phyloP scores from a whole-genome alignment of 805 yeast genomes.

The Dipodascus geniculatus region DNA sequence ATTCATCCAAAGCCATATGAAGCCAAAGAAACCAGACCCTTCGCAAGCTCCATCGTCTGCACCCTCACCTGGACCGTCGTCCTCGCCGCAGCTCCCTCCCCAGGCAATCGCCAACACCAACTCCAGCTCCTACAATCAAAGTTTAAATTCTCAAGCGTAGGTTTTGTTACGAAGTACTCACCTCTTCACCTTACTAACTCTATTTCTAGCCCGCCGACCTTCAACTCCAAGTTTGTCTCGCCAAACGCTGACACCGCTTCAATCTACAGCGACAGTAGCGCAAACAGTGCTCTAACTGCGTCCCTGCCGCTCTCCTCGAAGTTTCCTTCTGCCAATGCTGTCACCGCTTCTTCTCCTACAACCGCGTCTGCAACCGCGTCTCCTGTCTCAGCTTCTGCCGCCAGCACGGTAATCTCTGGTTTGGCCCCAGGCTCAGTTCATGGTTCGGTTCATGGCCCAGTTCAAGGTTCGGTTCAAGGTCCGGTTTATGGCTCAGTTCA shows the following conservation, averaged over 20 bases:
- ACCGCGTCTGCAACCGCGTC: too few relatives aligned
- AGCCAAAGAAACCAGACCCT: background rate
- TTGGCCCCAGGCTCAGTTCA: too few relatives aligned
- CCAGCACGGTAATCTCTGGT: too few relatives aligned
- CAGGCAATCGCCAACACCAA: too few relatives aligned
- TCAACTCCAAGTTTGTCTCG: slow-evolving; percentile 1
- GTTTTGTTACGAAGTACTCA: background rate
- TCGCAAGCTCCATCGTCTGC: background rate
- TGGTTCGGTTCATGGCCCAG: too few relatives aligned
- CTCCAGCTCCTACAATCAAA: too few relatives aligned
- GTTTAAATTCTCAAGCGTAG: background rate
- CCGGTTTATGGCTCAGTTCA: too few relatives aligned
- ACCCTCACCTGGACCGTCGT: too few relatives aligned
- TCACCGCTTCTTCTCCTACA: too few relatives aligned
- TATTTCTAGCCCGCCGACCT: background rate
- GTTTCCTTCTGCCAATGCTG: too few relatives aligned
- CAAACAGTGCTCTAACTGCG: background rate
- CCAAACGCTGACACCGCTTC: slow-evolving; percentile 2
- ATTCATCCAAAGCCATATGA: background rate
- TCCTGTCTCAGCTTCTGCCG: too few relatives aligned
- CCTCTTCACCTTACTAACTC: background rate
- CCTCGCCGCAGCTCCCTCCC: background rate
- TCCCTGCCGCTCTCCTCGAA: background rate
- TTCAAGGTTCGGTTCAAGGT: too few relatives aligned
- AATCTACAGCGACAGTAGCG: background rate